Evolutionary conservation across 1,139 yeast genomes (phyloP).

Genomic region (Saccharomyces hybrid): DNA sequence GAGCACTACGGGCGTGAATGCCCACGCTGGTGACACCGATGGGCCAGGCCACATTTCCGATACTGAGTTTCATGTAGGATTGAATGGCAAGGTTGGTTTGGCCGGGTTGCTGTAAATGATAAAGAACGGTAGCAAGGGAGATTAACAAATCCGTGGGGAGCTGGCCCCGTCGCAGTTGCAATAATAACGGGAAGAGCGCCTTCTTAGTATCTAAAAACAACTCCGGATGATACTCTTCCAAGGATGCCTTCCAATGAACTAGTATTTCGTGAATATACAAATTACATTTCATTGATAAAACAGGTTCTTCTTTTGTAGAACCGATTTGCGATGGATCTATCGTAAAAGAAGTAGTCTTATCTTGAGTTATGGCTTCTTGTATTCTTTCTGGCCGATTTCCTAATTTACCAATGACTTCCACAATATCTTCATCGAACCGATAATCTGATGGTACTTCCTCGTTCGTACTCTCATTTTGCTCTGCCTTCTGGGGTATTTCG

Average conservation of each 20-base stretch:
- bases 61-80: slow-evolving; percentile 65
- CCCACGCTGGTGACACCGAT: slow-evolving; percentile 81
- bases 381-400: slow-evolving; percentile 27
- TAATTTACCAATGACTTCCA: slow-evolving; percentile 4
- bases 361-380: slow-evolving; percentile 1
- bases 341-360: background rate
- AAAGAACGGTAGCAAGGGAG: slow-evolving; percentile 53
- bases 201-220: slow-evolving; percentile 47
- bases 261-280: slow-evolving; percentile 44
- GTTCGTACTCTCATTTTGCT: slow-evolving; percentile 10
- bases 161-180: slow-evolving; percentile 45
- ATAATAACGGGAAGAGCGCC: slow-evolving; percentile 54
- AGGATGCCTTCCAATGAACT: slow-evolving; percentile 38
- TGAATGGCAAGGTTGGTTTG: slow-evolving; percentile 56
- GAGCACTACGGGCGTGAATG: slow-evolving; percentile 66
- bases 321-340: slow-evolving; percentile 19
- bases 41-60: slow-evolving; percentile 92
- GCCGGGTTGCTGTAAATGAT: slow-evolving; percentile 47
- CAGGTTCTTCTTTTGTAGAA: slow-evolving; percentile 4
- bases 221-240: slow-evolving; percentile 14
- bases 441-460: slow-evolving; percentile 20
- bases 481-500: background rate
- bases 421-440: slow-evolving; percentile 14
- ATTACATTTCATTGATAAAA: slow-evolving; percentile 39
- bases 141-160: slow-evolving; percentile 43